Evolutionary conservation across 1,284 basidiomycete species (phyloP).

Genomic region (Tremellales sp.): DNA sequence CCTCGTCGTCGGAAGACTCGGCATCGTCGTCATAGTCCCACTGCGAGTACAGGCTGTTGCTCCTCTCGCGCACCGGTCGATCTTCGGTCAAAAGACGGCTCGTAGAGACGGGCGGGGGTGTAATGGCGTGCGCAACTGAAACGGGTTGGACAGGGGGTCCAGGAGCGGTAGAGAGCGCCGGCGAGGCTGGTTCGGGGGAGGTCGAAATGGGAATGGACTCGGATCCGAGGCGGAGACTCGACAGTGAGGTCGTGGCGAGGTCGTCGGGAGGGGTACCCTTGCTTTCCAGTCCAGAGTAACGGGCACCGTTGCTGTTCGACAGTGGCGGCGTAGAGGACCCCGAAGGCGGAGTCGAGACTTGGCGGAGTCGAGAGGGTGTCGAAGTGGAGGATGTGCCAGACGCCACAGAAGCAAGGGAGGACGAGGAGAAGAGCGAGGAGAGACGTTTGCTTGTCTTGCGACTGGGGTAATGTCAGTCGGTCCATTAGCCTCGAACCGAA

Average conservation of each 20-base stretch:
- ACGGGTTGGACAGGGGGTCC: conserved; percentile 11
- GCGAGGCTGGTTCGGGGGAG: conserved; percentile 19
- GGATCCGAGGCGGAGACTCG: conserved; percentile 5
- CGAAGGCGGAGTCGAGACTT: conserved; percentile 22
- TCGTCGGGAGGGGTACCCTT: conserved; percentile 5
- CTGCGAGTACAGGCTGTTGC: conserved; percentile 40
- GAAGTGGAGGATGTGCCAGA: conserved; percentile 14
- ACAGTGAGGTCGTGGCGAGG: conserved; percentile 2
- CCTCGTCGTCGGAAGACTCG: conserved; percentile 33
- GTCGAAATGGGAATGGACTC: conserved; percentile 9
- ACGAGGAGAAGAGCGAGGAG: conserved; percentile 38
- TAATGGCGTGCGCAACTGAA: not conserved
- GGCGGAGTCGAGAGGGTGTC: conserved; percentile 11
- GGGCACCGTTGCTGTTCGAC: conserved; percentile 5
- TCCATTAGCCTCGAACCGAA: not conserved
- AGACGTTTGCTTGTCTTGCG: conserved; percentile 34
- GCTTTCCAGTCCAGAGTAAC: conserved; percentile 7
- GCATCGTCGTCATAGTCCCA: conserved; percentile 38
- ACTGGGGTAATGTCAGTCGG: conserved; percentile 14
- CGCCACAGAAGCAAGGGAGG: conserved; percentile 26
- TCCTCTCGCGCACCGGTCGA: conserved; percentile 12
- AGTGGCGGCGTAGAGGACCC: conserved; percentile 33
- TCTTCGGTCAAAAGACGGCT: conserved; percentile 1
- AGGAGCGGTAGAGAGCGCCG: conserved; percentile 5
- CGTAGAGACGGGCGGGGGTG: not conserved